phyloP scores from a whole-genome alignment of 2,329 filamentous ascomycete species.

The Fusarium buharicum region DNA sequence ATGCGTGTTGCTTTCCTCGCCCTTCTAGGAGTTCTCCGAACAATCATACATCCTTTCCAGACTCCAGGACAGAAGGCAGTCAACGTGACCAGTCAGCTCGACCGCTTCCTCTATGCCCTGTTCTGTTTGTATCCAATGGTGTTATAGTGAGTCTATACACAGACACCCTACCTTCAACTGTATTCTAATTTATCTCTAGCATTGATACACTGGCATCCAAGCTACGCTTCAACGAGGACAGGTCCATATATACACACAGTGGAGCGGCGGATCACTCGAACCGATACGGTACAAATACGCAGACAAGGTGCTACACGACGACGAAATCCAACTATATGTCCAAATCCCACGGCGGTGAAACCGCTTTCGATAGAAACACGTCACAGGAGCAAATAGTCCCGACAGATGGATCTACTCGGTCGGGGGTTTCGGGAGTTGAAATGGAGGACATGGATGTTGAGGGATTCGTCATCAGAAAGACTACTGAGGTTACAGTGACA shows the following conservation, averaged over 20 bases:
- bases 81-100: conserved; percentile 51
- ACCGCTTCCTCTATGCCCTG: conserved; percentile 54
- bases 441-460: conserved; percentile 24
- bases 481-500: conserved; percentile 34
- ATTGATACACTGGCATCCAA: conserved; percentile 51
- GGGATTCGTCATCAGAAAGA: conserved; percentile 35
- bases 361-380: conserved; percentile 6
- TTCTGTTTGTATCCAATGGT: conserved; percentile 55
- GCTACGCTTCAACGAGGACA: conserved; percentile 37
- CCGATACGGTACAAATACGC: conserved; percentile 8
- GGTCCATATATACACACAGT: conserved; percentile 19
- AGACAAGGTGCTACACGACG: conserved; percentile 26
- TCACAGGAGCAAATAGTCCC: conserved; percentile 24
- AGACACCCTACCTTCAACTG: rapidly evolving
- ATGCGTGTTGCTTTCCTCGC: conserved; percentile 53
- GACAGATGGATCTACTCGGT: conserved; percentile 23
- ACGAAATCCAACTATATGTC: conserved; percentile 18
- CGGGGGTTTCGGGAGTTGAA: conserved; percentile 15
- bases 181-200: conserved; percentile 16
- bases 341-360: neutral
- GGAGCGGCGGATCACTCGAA: conserved; percentile 4
- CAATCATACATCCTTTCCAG: conserved; percentile 55
- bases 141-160: conserved; percentile 48
- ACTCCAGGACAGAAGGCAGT: conserved; percentile 50
- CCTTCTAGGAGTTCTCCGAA: conserved; percentile 51